These are phyloP conservation scores for Hyphopichia wangnamkhiaoensis DNA, from an alignment of 1,139 yeast genomes.

Conservation along the genomic window DNA sequence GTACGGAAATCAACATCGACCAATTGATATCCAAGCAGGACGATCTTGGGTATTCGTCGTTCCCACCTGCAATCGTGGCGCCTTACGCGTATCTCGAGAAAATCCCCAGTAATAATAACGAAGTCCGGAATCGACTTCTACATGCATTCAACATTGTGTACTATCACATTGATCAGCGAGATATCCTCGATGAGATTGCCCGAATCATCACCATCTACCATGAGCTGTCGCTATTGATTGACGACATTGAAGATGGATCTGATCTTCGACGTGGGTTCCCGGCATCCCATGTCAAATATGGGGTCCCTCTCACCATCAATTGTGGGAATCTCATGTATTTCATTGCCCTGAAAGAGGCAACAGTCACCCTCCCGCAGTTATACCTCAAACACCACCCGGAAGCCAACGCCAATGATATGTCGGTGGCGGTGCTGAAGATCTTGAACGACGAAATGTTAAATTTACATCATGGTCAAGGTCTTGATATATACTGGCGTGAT, in stretches of 20 bases:
- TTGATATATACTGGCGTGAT: slow-evolving; percentile 89
- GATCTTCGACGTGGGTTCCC: slow-evolving; percentile 70
- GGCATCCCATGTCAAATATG: slow-evolving; percentile 75
- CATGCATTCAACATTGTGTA: slow-evolving; percentile 33
- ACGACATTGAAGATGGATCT: slow-evolving; percentile 85
- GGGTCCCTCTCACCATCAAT: slow-evolving; percentile 77
- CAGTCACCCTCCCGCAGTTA: slow-evolving; percentile 17
- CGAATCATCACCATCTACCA: slow-evolving; percentile 30
- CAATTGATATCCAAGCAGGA: slow-evolving; percentile 13
- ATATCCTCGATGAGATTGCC: slow-evolving; percentile 20
- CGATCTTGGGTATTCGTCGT: slow-evolving; percentile 7
- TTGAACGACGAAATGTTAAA: slow-evolving; percentile 73
- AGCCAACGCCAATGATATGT: background rate
- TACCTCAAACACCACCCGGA: slow-evolving; percentile 5
- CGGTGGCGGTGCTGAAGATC: slow-evolving; percentile 24
- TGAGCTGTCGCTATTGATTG: slow-evolving; percentile 48
- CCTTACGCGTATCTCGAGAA: slow-evolving; percentile 32
- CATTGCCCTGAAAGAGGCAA: slow-evolving; percentile 58
- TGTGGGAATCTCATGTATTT: slow-evolving; percentile 84
- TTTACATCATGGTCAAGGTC: slow-evolving; percentile 85
- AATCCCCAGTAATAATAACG: slow-evolving; percentile 36
- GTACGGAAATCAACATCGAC: slow-evolving; percentile 9
- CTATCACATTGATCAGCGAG: slow-evolving; percentile 22
- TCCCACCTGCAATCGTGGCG: slow-evolving; percentile 14
- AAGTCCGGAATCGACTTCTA: slow-evolving; percentile 29